phyloP scores from a whole-genome alignment of 768 basidiomycete genomes.

The Termitomyces sp. region DNA sequence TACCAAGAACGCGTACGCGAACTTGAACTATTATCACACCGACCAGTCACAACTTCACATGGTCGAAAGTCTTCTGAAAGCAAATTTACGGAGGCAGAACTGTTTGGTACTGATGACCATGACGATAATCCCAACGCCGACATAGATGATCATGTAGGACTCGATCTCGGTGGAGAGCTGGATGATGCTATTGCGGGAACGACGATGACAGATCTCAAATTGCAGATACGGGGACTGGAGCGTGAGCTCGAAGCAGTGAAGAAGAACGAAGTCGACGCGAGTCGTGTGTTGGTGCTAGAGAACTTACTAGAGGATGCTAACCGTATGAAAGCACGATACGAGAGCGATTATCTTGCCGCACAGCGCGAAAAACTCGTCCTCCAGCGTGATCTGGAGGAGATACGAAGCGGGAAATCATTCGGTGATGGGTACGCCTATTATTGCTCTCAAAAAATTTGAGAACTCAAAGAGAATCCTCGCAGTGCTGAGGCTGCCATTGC shows the following conservation, averaged over 20 bases:
- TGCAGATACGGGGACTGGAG: slow-evolving; percentile 79
- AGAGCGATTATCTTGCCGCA: slow-evolving; percentile 79
- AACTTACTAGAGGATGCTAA: slow-evolving; percentile 90
- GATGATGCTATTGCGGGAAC: slow-evolving; percentile 81
- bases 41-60: slow-evolving; percentile 32
- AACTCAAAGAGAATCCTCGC: slow-evolving; percentile 6
- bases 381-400: slow-evolving; percentile 83
- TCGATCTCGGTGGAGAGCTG: slow-evolving; percentile 81
- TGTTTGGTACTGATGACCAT: slow-evolving; percentile 23
- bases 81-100: slow-evolving; percentile 27
- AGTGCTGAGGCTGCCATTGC: slow-evolving; percentile 89
- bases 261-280: slow-evolving; percentile 75
- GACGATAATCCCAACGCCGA: slow-evolving; percentile 16
- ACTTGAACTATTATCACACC: slow-evolving; percentile 68
- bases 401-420: slow-evolving; percentile 78
- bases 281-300: slow-evolving; percentile 80
- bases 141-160: slow-evolving; percentile 37
- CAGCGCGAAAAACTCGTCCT: slow-evolving; percentile 82
- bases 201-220: slow-evolving; percentile 89
- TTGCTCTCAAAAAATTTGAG: slow-evolving; percentile 2
- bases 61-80: slow-evolving; percentile 14
- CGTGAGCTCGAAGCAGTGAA: slow-evolving; percentile 75
- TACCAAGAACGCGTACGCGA: slow-evolving; percentile 91
- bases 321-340: slow-evolving; percentile 85
- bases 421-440: slow-evolving; percentile 67